These are phyloP conservation scores for Annulohypoxylon nitens DNA, from an alignment of 495 filamentous ascomycete species.

Conservation along the genomic window DNA sequence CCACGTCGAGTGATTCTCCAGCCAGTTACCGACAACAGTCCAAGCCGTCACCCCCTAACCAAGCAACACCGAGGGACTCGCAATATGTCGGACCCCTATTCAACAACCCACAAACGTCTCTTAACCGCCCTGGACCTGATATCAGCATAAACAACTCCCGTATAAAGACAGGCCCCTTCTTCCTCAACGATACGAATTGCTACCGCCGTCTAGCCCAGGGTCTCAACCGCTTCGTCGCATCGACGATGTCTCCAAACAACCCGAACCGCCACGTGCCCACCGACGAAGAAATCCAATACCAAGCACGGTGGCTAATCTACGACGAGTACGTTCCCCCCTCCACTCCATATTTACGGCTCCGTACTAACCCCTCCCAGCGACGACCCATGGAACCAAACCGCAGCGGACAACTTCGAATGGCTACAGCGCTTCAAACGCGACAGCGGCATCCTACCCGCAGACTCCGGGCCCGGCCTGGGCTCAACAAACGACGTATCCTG, in stretches of 20 bases:
- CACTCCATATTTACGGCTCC: no score
- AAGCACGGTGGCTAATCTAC: conserved; percentile 69
- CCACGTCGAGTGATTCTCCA: conserved; percentile 28
- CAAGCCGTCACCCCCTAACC: conserved; percentile 15
- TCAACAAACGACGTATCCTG: conserved; percentile 49
- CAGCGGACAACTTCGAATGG: conserved; percentile 80
- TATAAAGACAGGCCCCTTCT: conserved; percentile 53
- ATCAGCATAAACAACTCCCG: conserved; percentile 29
- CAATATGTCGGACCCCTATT: conserved; percentile 28
- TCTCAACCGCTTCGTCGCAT: conserved; percentile 61
- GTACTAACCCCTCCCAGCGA: no score
- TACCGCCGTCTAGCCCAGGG: conserved; percentile 63
- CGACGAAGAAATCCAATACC: conserved; percentile 67
- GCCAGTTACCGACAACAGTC: conserved; percentile 9
- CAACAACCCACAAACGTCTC: conserved; percentile 18
- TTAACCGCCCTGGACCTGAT: neutral
- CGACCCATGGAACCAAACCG: conserved; percentile 81
- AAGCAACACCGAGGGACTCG: conserved; percentile 25
- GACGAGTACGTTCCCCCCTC: conserved; percentile 59
- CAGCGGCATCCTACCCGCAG: conserved; percentile 64
- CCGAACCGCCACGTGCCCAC: conserved; percentile 65
- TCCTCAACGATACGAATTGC: conserved; percentile 68
- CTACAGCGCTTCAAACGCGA: conserved; percentile 76
- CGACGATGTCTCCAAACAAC: conserved; percentile 65
- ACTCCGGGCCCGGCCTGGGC: conserved; percentile 59